Base-by-base conservation (phyloP, 768 basidiomycete species). In the Cantharellus cinnabarinus region DNA sequence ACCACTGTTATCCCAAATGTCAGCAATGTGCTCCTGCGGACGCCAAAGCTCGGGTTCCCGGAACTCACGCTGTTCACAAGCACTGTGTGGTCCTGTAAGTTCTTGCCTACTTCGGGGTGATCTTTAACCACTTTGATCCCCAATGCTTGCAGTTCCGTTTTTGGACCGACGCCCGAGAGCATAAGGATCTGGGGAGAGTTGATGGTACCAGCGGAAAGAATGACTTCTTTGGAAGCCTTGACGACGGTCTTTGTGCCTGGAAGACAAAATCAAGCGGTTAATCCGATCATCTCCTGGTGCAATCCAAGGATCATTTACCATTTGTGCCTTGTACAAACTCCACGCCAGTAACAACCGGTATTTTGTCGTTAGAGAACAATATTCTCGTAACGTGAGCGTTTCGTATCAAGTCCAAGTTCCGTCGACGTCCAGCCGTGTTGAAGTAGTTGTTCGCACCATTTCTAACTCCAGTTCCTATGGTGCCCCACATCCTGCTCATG, bases 321-420 rank as follows among this genome's bases (percentile, higher is more conserved):
- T 14, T 3, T 29, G 42, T 42, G 62, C 37, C 66, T 62, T 35
- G 66, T 14, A 77, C 75, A 67, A 74, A 82, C 65, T 76, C 73
- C 29, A 82, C 75, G 14, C 70, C 71, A 42, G 68, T 72, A 42
- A 77, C 73, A 42, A 50, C 35, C 34, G 57, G 42, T 4, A 5
- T 41, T 2, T 65, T 67, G 10, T 68, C 68, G 3, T 29, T 42
- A 10, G 55, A 56, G 2, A 65, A 44, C 2, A 83, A 58, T 10
- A 87, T 67, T 39, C 73, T 76, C 7, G 79, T 82, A 2, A 77
- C 81, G 4, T 73, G 73, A 0, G 81, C 77, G 54, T 74, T 69
- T 29, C 76, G 75, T 2, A 75, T 75, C 20, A 87, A 77, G 37
- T 72, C 81, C 35, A 87, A 72, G 62, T 86, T 86, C 3, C 77